Conservation (phyloP, 768 basidiomycete species). For the Pleurotus citrinopileatus region DNA sequence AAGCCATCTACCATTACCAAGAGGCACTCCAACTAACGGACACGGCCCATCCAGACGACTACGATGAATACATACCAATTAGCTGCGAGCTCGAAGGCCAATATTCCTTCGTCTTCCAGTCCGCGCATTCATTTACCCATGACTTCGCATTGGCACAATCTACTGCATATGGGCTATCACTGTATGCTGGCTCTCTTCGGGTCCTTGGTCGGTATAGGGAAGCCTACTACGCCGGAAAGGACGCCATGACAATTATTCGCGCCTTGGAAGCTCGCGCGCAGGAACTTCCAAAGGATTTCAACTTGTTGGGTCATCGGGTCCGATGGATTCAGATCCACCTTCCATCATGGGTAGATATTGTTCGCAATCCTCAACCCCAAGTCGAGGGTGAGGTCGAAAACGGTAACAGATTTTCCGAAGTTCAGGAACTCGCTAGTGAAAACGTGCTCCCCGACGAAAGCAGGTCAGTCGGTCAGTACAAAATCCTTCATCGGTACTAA, state of each 20-base stretch:
- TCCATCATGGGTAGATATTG: neutral
- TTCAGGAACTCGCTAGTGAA: too few relatives aligned
- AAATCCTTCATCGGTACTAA: too few relatives aligned
- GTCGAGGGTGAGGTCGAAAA: too few relatives aligned
- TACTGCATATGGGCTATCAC: neutral
- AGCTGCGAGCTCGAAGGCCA: neutral
- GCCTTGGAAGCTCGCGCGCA: neutral
- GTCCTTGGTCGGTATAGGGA: neutral
- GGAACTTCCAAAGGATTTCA: neutral
- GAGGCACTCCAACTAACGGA: neutral
- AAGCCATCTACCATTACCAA: neutral
- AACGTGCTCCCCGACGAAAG: too few relatives aligned
- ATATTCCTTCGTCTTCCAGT: neutral
- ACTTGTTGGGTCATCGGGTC: neutral
- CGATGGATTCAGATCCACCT: neutral
- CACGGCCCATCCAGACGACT: neutral
- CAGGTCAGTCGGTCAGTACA: too few relatives aligned
- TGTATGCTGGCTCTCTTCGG: neutral
- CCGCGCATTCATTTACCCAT: neutral
- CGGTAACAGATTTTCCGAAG: too few relatives aligned
- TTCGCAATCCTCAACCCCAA: neutral
- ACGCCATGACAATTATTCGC: neutral
- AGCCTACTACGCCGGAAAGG: neutral
- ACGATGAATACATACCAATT: neutral
- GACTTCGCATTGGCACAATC: neutral